Evolutionary conservation across 2,329 filamentous ascomycete species (phyloP).

Genomic region (Penicillium nordicum): DNA sequence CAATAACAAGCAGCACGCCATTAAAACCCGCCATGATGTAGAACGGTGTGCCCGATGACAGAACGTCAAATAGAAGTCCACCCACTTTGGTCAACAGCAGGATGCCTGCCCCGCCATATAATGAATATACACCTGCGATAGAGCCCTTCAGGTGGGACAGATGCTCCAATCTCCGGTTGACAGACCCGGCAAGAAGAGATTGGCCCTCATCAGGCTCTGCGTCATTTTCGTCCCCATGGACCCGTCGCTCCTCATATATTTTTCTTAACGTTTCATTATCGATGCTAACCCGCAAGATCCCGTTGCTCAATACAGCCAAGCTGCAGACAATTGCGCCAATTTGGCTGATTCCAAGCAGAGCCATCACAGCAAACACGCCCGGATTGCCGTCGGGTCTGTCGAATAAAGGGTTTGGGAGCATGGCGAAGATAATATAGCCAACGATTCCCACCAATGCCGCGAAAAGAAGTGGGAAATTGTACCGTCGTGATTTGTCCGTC

Average conservation of each 20-base stretch:
- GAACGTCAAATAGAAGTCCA: slow-evolving; percentile 76
- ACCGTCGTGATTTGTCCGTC: slow-evolving; percentile 62
- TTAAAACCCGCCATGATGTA: slow-evolving; percentile 94
- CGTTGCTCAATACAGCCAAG: slow-evolving; percentile 78
- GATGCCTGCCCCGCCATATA: slow-evolving; percentile 86
- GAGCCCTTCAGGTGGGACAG: slow-evolving; percentile 75
- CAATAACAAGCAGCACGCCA: slow-evolving; percentile 57
- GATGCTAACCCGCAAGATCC: slow-evolving; percentile 58
- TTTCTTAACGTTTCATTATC: slow-evolving; percentile 16
- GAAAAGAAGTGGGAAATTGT: slow-evolving; percentile 71
- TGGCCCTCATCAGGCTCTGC: slow-evolving; percentile 26
- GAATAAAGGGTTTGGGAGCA: slow-evolving; percentile 73
- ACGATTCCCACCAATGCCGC: slow-evolving; percentile 70
- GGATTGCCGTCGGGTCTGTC: slow-evolving; percentile 65
- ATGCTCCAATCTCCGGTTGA: slow-evolving; percentile 28
- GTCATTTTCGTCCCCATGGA: slow-evolving; percentile 3
- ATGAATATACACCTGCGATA: slow-evolving; percentile 89
- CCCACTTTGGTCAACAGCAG: slow-evolving; percentile 87
- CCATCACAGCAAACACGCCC: slow-evolving; percentile 70
- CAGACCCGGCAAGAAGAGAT: slow-evolving; percentile 27
- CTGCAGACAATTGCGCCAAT: slow-evolving; percentile 96
- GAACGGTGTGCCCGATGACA: slow-evolving; percentile 76
- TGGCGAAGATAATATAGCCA: slow-evolving; percentile 74
- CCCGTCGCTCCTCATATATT: slow-evolving; percentile 13
- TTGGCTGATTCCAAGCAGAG: slow-evolving; percentile 83